Percentiles rank a stretch among this genome's conserved stretches.
Evolutionary conservation across 768 basidiomycete genomes (phyloP).

Genomic region (Daedalea quercina): DNA sequence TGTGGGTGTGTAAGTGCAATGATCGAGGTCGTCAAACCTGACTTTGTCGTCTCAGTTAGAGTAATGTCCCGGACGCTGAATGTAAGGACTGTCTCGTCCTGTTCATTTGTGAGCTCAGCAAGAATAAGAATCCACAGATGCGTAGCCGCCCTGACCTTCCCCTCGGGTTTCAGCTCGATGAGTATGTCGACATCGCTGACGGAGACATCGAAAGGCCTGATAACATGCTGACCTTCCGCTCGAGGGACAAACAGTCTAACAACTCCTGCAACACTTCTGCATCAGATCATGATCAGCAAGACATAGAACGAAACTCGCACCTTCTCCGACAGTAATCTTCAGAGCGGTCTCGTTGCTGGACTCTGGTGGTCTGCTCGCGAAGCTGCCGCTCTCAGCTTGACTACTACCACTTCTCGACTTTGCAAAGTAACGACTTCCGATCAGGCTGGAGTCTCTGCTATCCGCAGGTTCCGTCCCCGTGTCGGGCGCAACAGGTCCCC

Average conservation of each 20-base stretch:
- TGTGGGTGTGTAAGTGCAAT: conserved; percentile 51
- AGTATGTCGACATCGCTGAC: conserved; percentile 58
- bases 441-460: conserved; percentile 56
- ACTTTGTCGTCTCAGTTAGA: conserved; percentile 39
- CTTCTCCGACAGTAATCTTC: conserved; percentile 39
- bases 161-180: conserved; percentile 64
- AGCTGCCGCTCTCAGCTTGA: conserved; percentile 30
- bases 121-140: background rate
- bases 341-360: conserved; percentile 36
- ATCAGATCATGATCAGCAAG: conserved; percentile 2
- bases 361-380: background rate
- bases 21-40: conserved; percentile 30
- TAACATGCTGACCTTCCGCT: conserved; percentile 16
- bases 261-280: conserved; percentile 20
- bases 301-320: conserved; percentile 12
- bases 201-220: conserved; percentile 45
- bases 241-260: conserved; percentile 48
- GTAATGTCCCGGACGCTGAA: conserved; percentile 56
- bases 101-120: background rate
- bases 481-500: conserved; percentile 10
- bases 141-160: conserved; percentile 42
- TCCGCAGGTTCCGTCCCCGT: conserved; percentile 25
- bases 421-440: conserved; percentile 75
- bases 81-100: conserved; percentile 70
- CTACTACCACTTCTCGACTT: conserved; percentile 35